Evolutionary conservation across 495 filamentous ascomycete species (phyloP).

Genomic region (Daldinia bambusicola): DNA sequence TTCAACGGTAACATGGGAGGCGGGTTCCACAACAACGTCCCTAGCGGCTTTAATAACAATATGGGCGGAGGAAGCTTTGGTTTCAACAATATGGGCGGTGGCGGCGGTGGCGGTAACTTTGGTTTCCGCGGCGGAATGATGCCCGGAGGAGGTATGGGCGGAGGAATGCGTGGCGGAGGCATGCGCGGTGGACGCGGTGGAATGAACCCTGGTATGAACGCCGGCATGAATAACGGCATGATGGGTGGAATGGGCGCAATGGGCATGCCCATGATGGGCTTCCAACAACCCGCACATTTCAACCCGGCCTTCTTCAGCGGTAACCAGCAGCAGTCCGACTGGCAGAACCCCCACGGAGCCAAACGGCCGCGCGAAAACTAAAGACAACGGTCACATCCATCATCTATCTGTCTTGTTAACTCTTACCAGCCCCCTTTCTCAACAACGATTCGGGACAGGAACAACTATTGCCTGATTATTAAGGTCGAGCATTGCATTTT

Average conservation of each 20-base stretch:
- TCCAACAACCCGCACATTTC: conserved; percentile 77
- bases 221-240: conserved; percentile 63
- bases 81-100: conserved; percentile 60
- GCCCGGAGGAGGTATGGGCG: conserved; percentile 74
- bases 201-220: conserved; percentile 61
- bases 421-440: neutral
- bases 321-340: conserved; percentile 65
- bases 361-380: conserved; percentile 80
- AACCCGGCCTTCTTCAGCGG: conserved; percentile 82
- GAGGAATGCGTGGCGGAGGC: conserved; percentile 73
- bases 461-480: neutral
- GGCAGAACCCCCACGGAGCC: conserved; percentile 84
- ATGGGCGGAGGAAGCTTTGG: conserved; percentile 54
- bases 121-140: conserved; percentile 63
- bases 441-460: neutral
- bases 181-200: conserved; percentile 79
- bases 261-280: conserved; percentile 70
- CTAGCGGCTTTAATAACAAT: conserved; percentile 44
- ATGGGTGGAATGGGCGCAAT: conserved; percentile 68
- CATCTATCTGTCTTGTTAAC: too few relatives aligned
- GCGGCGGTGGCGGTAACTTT: conserved; percentile 69
- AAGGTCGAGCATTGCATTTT: neutral
- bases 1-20: conserved; percentile 25
- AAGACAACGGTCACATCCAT: neutral
- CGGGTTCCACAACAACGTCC: conserved; percentile 40